Evolutionary conservation across 192 early-diverging fungal species (phyloP), one percentile per base, ranked within the genome.

Genomic region (Mortierella antarctica): DNA sequence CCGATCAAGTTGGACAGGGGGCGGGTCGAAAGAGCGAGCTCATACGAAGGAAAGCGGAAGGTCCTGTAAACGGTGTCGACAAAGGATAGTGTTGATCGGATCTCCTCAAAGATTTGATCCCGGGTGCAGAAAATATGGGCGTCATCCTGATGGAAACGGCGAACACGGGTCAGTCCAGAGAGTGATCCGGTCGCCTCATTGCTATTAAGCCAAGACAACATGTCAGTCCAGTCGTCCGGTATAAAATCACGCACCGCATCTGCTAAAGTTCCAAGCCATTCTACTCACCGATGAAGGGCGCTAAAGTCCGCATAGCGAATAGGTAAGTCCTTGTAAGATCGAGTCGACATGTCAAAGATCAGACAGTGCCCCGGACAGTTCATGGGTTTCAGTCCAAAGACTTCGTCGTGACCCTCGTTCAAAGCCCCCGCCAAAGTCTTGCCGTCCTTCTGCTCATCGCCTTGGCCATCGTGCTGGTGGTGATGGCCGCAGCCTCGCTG

Each of bases 351-450:
- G 53, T 90, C 92, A 86, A 95, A 97, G 9, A 97, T 90, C 70
- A 97, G 69, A 75, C 97, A 98, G 78, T 98, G 97, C 3, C 96
- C 96, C 3, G 97, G 97, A 70, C 97, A 98, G 77, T 98, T 98
- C 97, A 98, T 98, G 12, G 97, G 97, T 73, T 98, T 98, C n/a
- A 98, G 85, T 9, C 94, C 94, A 85, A 91, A 92, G 18, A 91
- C 70, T 42, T 91, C 87, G 46, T 91, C 92, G 14, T 73, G 57
- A 5, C 67, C 65, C 40, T 71, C 80, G n/a, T 72, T 60, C 20
- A 73, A 41, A 0, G 64, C 31, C 13, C 12, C 39, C 14, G 20
- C 40, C 21, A 41, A 15, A 5, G 42, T 57, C 3, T 10, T 31
- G 20, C 11, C 41, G 17, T 48, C 58, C 8, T 62, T 21, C 6